Percentiles rank a stretch among this genome's conserved stretches.
Evolutionary conservation across 2,329 filamentous ascomycete genomes (phyloP).

Genomic region (Cadophora sp.): DNA sequence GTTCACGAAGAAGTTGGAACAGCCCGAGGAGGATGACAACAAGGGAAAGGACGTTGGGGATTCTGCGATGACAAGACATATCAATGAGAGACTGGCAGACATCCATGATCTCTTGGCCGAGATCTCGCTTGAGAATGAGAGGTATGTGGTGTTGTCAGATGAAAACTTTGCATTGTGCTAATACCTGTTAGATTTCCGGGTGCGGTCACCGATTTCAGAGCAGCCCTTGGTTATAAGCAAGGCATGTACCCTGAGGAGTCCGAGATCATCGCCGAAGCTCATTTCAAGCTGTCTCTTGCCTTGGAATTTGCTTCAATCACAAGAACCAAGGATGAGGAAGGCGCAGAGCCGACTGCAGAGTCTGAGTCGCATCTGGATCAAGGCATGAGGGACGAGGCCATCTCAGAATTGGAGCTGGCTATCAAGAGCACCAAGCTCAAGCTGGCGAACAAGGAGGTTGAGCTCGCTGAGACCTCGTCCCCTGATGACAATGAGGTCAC

Average conservation of each 20-base stretch:
- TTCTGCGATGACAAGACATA: conserved; percentile 56
- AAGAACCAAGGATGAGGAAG: conserved; percentile 57
- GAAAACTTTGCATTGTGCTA: conserved; percentile 19
- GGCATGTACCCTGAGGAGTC: conserved; percentile 81
- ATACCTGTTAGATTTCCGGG: conserved; percentile 68
- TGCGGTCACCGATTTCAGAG: conserved; percentile 83
- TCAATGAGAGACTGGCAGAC: conserved; percentile 88
- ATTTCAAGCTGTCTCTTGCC: conserved; percentile 95
- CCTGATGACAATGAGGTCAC: conserved; percentile 72
- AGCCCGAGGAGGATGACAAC: conserved; percentile 50
- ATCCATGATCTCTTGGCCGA: conserved; percentile 94
- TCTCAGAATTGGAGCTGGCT: conserved; percentile 73
- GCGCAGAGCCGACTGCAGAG: conserved; percentile 43
- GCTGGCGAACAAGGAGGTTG: conserved; percentile 71
- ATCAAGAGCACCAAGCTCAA: conserved; percentile 76
- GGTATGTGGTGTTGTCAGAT: conserved; percentile 50
- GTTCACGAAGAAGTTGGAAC: conserved; percentile 62
- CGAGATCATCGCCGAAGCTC: conserved; percentile 88
- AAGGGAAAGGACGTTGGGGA: conserved; percentile 54
- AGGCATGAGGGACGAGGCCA: conserved; percentile 72
- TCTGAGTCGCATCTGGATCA: conserved; percentile 66
- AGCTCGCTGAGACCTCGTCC: conserved; percentile 66
- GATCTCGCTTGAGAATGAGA: conserved; percentile 96
- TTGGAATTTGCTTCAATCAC: conserved; percentile 91
- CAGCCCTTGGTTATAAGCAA: conserved; percentile 79